A percentile compares a stretch with the other conserved stretches of the same genome.
These are phyloP conservation scores for Amaranthus hypochondriacus DNA, from an alignment of 148 eudicot species.

Conservation along the genomic window DNA sequence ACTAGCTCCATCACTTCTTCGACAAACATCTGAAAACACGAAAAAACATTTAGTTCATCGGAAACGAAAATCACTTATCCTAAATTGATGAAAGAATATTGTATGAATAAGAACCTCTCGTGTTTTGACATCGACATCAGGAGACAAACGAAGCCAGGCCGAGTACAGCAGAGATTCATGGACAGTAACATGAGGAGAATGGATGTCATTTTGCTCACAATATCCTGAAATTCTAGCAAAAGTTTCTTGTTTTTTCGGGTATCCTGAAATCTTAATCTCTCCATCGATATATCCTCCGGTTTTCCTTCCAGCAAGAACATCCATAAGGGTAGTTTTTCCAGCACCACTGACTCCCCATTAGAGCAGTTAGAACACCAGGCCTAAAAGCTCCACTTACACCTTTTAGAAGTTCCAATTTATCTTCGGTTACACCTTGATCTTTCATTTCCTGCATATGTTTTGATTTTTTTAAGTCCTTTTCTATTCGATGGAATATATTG, in stretches of 20 bases:
- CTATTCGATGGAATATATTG: too few species aligned
- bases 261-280: conserved; percentile 62
- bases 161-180: conserved; percentile 70
- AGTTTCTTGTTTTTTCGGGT: conserved; percentile 75
- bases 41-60: not conserved
- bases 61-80: not conserved
- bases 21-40: conserved; percentile 44
- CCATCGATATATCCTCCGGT: conserved; percentile 79
- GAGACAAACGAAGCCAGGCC: conserved; percentile 71
- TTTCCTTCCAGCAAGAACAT: conserved; percentile 77
- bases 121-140: conserved; percentile 44
- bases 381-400: conserved; percentile 76
- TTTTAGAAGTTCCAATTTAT: conserved; percentile 57
- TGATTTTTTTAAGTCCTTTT: not conserved
- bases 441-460: conserved; percentile 61
- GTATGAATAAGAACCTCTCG: conserved; percentile 43
- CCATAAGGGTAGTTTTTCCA: conserved; percentile 93
- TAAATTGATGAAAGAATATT: not conserved
- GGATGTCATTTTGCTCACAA: conserved; percentile 86
- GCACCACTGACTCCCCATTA: conserved; percentile 95
- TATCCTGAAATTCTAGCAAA: conserved; percentile 79
- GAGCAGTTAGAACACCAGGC: conserved; percentile 81
- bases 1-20: conserved; percentile 66
- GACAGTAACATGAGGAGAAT: conserved; percentile 78
- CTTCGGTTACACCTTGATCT: conserved; percentile 54